Percentiles rank a stretch among this genome's conserved stretches.
phyloP scores from a whole-genome alignment of 805 yeast genomes.

The Teunomyces stri region DNA sequence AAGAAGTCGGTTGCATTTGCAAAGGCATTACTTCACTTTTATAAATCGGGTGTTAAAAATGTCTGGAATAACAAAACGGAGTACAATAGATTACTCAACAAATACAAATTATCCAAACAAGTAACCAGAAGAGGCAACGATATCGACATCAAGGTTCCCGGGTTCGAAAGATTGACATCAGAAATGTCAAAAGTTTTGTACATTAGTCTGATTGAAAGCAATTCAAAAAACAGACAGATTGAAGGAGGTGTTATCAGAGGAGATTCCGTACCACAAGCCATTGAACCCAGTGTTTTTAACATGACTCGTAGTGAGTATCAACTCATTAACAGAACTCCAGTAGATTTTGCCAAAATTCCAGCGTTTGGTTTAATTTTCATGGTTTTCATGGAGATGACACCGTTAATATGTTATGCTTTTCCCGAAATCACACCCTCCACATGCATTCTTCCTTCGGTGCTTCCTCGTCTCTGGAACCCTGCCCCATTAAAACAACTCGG shows the following conservation, averaged over 20 bases:
- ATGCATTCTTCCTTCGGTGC: slow-evolving; percentile 49
- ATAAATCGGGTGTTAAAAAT: slow-evolving; percentile 55
- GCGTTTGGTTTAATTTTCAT: slow-evolving; percentile 46
- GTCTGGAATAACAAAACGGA: slow-evolving; percentile 46
- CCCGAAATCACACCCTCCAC: slow-evolving; percentile 61
- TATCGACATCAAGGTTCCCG: slow-evolving; percentile 26
- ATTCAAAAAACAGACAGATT: slow-evolving; percentile 16
- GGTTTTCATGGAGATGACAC: slow-evolving; percentile 54
- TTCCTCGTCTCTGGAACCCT: slow-evolving; percentile 34
- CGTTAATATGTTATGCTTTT: slow-evolving; percentile 48
- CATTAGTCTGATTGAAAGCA: slow-evolving; percentile 36
- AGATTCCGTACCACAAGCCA: slow-evolving; percentile 8
- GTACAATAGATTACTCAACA: slow-evolving; percentile 15
- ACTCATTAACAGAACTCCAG: slow-evolving; percentile 47
- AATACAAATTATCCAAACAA: slow-evolving; percentile 18
- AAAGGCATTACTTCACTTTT: slow-evolving; percentile 47
- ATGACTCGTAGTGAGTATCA: slow-evolving; percentile 52
- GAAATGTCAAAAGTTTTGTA: slow-evolving; percentile 35
- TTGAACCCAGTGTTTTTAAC: slow-evolving; percentile 24
- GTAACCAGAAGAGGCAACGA: slow-evolving; percentile 23
- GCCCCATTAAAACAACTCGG: slow-evolving; percentile 13
- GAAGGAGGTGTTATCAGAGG: slow-evolving; percentile 16
- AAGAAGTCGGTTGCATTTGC: slow-evolving; percentile 46
- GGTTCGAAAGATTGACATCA: slow-evolving; percentile 33
- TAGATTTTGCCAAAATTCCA: slow-evolving; percentile 53